phyloP scores from a whole-genome alignment of 1,284 basidiomycete species.

The Anthracocystis panici-leucophaei region DNA sequence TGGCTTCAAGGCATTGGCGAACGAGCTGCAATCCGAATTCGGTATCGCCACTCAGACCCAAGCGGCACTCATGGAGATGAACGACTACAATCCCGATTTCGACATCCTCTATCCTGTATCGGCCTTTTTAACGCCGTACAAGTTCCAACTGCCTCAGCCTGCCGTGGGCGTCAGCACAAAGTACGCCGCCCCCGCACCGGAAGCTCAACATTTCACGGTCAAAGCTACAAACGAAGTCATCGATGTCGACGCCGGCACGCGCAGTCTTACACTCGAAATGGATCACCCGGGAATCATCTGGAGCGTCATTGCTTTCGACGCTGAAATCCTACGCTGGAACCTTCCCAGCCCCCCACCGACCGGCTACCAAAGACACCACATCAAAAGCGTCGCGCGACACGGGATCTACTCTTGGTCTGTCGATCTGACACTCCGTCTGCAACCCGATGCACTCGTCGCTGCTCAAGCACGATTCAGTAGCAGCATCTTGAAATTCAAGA shows the following conservation, averaged over 20 bases:
- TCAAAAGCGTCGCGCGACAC: constrained; percentile 89
- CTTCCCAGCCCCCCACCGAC: constrained; percentile 71
- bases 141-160: constrained; percentile 75
- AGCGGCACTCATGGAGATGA: constrained; percentile 65
- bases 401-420: constrained; percentile 80
- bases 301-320: constrained; percentile 92
- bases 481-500: constrained; percentile 16
- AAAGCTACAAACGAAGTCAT: constrained; percentile 76
- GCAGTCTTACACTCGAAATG: constrained; percentile 79
- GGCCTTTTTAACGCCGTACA: constrained; percentile 83
- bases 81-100: constrained; percentile 65
- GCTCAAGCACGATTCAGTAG: constrained; percentile 15
- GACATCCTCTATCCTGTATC: constrained; percentile 77
- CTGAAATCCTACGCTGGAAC: constrained; percentile 87
- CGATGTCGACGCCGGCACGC: constrained; percentile 76
- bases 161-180: constrained; percentile 24
- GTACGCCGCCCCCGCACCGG: constrained; percentile 38
- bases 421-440: constrained; percentile 77
- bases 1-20: constrained; percentile 77
- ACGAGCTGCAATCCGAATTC: constrained; percentile 77
- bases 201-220: constrained; percentile 74
- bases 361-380: constrained; percentile 82
- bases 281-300: constrained; percentile 88
- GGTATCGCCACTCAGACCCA: constrained; percentile 70
- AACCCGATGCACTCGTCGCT: constrained; percentile 20